Conservation (phyloP, 2,329 filamentous ascomycete species). For the Pezicula neosporulosa region DNA sequence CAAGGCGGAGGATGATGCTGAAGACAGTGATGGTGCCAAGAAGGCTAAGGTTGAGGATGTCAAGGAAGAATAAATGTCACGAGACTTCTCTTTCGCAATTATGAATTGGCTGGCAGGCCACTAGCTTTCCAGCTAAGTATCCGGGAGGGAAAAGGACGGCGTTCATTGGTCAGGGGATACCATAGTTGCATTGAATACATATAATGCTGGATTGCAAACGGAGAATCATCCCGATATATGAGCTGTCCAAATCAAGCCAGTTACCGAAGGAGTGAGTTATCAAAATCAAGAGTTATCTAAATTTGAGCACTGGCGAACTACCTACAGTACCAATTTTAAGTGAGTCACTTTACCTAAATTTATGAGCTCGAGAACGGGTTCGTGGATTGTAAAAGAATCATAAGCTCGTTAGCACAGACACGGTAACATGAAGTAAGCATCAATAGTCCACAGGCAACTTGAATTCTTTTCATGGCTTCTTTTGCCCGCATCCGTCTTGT, state of each 20-base stretch:
- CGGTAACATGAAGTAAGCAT: too few relatives aligned
- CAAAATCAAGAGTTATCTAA: too few relatives aligned
- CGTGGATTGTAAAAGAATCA: too few relatives aligned
- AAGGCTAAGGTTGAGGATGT: conserved; percentile 26
- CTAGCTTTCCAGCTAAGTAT: background rate
- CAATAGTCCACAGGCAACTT: too few relatives aligned
- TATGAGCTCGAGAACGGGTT: too few relatives aligned
- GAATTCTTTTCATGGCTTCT: too few relatives aligned
- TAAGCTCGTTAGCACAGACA: too few relatives aligned
- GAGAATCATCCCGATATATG: background rate
- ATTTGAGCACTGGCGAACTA: too few relatives aligned
- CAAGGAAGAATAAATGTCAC: conserved; percentile 1
- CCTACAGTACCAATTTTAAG: too few relatives aligned
- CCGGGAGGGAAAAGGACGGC: background rate
- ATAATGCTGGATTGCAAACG: too few relatives aligned
- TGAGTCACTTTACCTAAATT: too few relatives aligned
- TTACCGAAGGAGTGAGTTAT: background rate
- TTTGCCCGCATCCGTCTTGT: too few relatives aligned
- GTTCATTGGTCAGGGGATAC: background rate
- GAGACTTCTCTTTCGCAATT: background rate
- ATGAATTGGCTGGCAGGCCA: background rate
- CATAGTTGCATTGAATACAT: background rate
- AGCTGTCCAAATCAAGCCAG: background rate
- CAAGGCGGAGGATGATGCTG: conserved; percentile 44
- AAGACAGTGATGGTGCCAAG: conserved; percentile 24